A percentile compares a stretch with the other conserved stretches of the same genome.
Conservation (phyloP, 2,329 filamentous ascomycete species). For the Alternaria conjuncta region DNA sequence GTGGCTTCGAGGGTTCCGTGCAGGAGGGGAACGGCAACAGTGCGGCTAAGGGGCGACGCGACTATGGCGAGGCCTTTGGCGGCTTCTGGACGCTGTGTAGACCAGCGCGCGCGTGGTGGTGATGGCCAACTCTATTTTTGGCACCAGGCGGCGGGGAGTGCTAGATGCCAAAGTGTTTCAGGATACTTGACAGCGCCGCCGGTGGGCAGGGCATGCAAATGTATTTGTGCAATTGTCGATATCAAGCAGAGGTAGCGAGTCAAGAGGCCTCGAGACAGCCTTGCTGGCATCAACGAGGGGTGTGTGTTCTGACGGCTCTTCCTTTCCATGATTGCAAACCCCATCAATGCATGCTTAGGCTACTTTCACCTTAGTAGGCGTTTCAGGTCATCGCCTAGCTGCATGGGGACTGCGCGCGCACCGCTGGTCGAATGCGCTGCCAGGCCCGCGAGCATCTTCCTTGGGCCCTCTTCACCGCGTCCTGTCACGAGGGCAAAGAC, state of each 20-base stretch:
- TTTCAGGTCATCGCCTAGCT: slow-evolving; percentile 20
- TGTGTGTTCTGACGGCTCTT: slow-evolving; percentile 22
- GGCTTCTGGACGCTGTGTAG: slow-evolving; percentile 5
- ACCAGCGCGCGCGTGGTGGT: slow-evolving; percentile 23
- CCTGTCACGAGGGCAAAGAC: slow-evolving; percentile 7
- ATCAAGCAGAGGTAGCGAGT: neutral
- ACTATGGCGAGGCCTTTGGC: slow-evolving; percentile 11
- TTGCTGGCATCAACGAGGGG: slow-evolving; percentile 21
- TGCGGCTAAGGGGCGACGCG: slow-evolving; percentile 11
- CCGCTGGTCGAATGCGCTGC: slow-evolving; percentile 1
- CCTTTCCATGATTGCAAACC: slow-evolving; percentile 18
- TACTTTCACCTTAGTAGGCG: slow-evolving; percentile 24
- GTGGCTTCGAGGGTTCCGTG: slow-evolving; percentile 16
- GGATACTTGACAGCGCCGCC: slow-evolving; percentile 21
- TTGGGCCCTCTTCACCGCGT: slow-evolving; percentile 8
- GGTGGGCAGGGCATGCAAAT: slow-evolving; percentile 9
- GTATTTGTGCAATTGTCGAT: neutral
- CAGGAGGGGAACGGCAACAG: slow-evolving; percentile 11
- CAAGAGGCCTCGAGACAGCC: slow-evolving; percentile 13
- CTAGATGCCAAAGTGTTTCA: slow-evolving; percentile 42
- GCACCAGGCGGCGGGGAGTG: slow-evolving; percentile 26
- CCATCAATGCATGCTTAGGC: slow-evolving; percentile 22
- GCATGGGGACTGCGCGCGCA: neutral
- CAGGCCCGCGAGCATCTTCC: slow-evolving; percentile 8
- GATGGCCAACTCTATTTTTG: slow-evolving; percentile 38